Evolutionary conservation across 179 eudicot genomes (phyloP).

Genomic region (Dionaea muscipula): DNA sequence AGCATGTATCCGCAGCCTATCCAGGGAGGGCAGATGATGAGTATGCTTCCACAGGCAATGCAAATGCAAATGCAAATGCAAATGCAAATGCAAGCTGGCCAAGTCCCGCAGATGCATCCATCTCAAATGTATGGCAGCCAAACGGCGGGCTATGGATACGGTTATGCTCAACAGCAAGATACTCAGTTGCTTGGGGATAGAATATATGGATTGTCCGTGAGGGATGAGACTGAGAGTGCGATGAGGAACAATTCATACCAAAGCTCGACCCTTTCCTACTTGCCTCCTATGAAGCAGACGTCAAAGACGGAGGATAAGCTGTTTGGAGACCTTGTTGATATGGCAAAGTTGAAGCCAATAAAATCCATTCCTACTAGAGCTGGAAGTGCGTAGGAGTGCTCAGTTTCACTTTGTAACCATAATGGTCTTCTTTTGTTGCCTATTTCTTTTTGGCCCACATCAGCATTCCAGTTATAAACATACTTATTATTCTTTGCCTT

Average conservation of each 20-base stretch:
- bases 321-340: slow-evolving; percentile 80
- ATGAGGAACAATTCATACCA: slow-evolving; percentile 24
- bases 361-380: slow-evolving; percentile 19
- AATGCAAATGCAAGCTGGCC: slow-evolving; percentile 8
- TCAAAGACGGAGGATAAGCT: slow-evolving; percentile 72
- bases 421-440: no score
- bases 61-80: no score
- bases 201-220: slow-evolving; percentile 64
- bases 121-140: slow-evolving; percentile 60
- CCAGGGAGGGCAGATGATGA: slow-evolving; percentile 32
- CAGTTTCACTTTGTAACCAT: no score
- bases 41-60: slow-evolving; percentile 34
- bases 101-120: slow-evolving; percentile 37
- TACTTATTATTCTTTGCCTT: no score
- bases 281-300: slow-evolving; percentile 58
- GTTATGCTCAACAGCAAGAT: slow-evolving; percentile 46
- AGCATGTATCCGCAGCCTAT: slow-evolving; percentile 24
- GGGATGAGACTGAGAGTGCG: slow-evolving; percentile 35
- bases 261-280: slow-evolving; percentile 41
- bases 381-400: slow-evolving; percentile 23
- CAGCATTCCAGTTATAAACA: no score
- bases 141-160: slow-evolving; percentile 48
- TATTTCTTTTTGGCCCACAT: no score
- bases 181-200: slow-evolving; percentile 49
- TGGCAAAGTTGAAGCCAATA: slow-evolving; percentile 50